Base-by-base conservation (phyloP, 768 basidiomycete species). In the Pulveroboletus sp. region DNA sequence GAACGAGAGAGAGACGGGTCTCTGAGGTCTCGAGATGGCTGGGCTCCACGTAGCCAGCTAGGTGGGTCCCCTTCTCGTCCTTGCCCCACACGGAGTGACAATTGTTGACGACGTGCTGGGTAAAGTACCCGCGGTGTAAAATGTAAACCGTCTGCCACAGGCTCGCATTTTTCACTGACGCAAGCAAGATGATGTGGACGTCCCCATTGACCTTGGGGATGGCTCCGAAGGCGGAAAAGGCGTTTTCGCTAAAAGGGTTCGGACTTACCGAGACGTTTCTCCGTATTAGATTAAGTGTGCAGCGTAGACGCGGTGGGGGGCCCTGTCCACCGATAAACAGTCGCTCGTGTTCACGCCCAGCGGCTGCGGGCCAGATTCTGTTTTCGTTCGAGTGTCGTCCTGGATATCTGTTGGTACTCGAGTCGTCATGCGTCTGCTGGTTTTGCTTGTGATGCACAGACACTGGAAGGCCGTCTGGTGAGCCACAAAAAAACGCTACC, bases 111-210 rank as follows among this genome's bases (percentile, higher is more conserved):
- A 59, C 5, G 2, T 62, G 42, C 36, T 62, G 60, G 0, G 44
- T 43, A 7, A 53, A 31, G 38, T 62, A 62, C 0, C 60, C 54
- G 47, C n/a, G n/a, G n/a, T n/a, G n/a, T n/a, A n/a, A n/a, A n/a
- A n/a, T n/a, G n/a, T 0, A 57, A 51, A 10, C 46, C 47, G 8
- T 55, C 55, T 15, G 9, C 37, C 40, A 18, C 41, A n/a, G 28
- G 35, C 11, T 40, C n/a, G 5, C 11, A 46, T 37, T 3, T 3
- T 31, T 27, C 3, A 12, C 7, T 21, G 8, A 21, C 15, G 39
- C 3, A 8, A 11, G 30, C 31, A 21, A 27, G n/a, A 43, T 45
- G 14, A 1, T 3, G 32, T 52, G 39, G 43, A 26, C 21, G 8
- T 15, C 21, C 15, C 0, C 5, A 27, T 21, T 14, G 26, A 35